Evolutionary conservation across 2,329 filamentous ascomycete species (phyloP), one percentile per base, ranked within the genome.

Genomic region (Phialocephala sp.): DNA sequence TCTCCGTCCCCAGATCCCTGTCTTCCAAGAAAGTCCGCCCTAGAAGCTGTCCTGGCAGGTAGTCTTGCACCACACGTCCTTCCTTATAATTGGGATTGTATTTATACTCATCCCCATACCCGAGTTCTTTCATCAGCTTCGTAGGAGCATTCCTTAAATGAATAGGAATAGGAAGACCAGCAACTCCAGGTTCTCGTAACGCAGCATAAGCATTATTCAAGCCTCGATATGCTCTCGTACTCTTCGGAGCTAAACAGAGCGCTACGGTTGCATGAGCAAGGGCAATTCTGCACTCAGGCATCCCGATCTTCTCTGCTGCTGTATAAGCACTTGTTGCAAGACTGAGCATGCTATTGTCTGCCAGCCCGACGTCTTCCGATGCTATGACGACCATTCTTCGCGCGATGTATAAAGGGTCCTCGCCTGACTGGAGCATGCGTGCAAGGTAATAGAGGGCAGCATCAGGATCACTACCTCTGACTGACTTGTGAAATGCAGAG

Each of bases 91-190:
- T 92, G 0, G 95, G 95, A 71, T 97, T 97, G 75, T 99, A 98
- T 78, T 98, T 98, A 79, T 99, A 99, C 76, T 93, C 91, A 59
- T 88, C 89, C 0, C 94, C 94, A 75, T 93, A 97, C 0, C 93
- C 94, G 71, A 98, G 80, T 71, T 97, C 94, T 73, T 94, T 91
- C 94, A 99, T 97, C 70, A 98, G 77, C 70, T 89, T 86, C 1
- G 95, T 98, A 0, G 95, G 94, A 9, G 95, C 95, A 77, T 98
- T 98, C 65, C 95, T 83, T 65, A 99, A 79, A 77, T 98, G 95
- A 45, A 95, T 79, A 1, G 95, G 95, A 24, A 99, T 89, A 0
- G 93, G 91, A 59, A 97, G 76, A 0, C 86, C 87, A 0, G 93
- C 94, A 2, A 96, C 83, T 0, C 94, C 94, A 0, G 94, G 94